These are phyloP conservation scores for Thielaviopsis ethacetica DNA, from an alignment of 2,329 filamentous ascomycete genomes.

Conservation along the genomic window DNA sequence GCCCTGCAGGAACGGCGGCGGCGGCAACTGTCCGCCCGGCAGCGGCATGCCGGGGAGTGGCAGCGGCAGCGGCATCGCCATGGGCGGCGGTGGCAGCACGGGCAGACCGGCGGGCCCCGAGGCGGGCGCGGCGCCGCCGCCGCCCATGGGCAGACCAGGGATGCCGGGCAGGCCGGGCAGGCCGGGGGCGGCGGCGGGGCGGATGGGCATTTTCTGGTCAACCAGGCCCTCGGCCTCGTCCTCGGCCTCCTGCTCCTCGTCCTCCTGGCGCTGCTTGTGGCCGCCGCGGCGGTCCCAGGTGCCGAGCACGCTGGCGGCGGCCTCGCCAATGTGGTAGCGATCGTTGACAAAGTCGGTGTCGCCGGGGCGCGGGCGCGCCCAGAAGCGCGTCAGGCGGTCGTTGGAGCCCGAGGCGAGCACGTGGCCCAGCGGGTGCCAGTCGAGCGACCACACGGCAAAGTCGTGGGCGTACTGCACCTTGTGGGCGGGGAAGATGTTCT, in stretches of 20 bases:
- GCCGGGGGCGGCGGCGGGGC: conserved; percentile 20
- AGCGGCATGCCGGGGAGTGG: conserved; percentile 28
- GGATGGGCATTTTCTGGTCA: conserved; percentile 68
- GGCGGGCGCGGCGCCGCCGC: conserved; percentile 20
- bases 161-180: conserved; percentile 28
- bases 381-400: conserved; percentile 91
- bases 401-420: conserved; percentile 92
- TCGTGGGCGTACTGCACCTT: conserved; percentile 77
- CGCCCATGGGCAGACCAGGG: conserved; percentile 38
- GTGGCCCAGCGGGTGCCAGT: conserved; percentile 94
- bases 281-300: conserved; percentile 75
- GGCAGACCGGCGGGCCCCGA: conserved; percentile 28
- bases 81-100: conserved; percentile 22
- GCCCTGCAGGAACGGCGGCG: conserved; percentile 36
- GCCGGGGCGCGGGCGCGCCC: conserved; percentile 79
- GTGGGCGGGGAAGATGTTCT: conserved; percentile 87
- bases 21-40: conserved; percentile 28
- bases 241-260: conserved; percentile 84
- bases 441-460: conserved; percentile 90
- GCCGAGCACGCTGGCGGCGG: conserved; percentile 81
- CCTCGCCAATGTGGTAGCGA: conserved; percentile 87
- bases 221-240: conserved; percentile 86
- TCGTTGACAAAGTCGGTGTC: conserved; percentile 77
- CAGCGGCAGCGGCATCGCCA: no score
- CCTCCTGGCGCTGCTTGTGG: conserved; percentile 65